These are phyloP conservation scores for Sergeia podlipaevii DNA, from an alignment of 208 protist species.

Conservation along the genomic window DNA sequence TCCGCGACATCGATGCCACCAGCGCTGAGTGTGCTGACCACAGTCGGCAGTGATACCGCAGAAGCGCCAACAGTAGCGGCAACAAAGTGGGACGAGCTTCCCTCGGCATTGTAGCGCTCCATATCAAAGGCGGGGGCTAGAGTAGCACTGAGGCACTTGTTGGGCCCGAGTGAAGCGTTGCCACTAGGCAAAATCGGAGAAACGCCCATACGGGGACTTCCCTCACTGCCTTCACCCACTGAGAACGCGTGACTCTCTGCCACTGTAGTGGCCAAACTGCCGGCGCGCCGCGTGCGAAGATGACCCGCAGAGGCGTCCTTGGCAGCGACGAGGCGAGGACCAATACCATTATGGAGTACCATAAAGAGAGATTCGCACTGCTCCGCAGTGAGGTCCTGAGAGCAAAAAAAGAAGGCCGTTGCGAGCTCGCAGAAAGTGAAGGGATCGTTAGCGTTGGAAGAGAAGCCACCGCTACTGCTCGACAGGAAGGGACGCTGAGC, in stretches of 20 bases:
- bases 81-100: no score
- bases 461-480: no score
- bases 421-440: slow-evolving; percentile 46
- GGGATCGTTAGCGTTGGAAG: background rate
- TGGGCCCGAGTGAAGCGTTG: no score
- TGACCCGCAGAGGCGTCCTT: background rate
- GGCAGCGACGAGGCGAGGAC: background rate
- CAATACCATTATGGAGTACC: slow-evolving; percentile 28
- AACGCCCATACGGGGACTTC: background rate
- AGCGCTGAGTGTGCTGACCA: no score
- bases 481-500: no score
- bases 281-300: background rate
- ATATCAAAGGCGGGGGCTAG: no score
- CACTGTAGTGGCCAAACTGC: background rate
- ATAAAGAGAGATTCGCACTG: slow-evolving; percentile 23
- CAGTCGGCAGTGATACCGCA: no score
- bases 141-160: no score
- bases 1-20: no score
- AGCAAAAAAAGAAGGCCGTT: slow-evolving; percentile 68
- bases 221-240: background rate
- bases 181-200: no score
- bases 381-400: slow-evolving; percentile 27
- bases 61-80: no score
- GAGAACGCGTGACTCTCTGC: background rate
- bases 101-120: no score